These are phyloP conservation scores for Neocatenulostroma microsporum DNA, from an alignment of 2,329 filamentous ascomycete genomes.

Conservation along the genomic window DNA sequence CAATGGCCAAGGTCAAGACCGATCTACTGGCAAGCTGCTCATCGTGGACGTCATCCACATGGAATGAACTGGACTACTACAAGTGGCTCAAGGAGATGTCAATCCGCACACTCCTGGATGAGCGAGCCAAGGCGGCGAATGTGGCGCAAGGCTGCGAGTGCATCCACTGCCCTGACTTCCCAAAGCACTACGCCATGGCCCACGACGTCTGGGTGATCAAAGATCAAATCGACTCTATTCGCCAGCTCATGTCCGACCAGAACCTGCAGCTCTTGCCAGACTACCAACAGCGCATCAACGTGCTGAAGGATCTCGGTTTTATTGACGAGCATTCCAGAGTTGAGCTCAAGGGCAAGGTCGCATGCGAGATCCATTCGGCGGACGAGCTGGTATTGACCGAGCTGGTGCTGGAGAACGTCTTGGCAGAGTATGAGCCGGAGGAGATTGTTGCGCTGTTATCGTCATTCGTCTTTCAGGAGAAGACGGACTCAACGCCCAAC, in stretches of 20 bases:
- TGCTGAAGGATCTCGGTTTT: conserved; percentile 85
- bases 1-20: conserved; percentile 55
- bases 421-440: conserved; percentile 89
- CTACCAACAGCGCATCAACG: conserved; percentile 89
- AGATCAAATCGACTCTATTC: conserved; percentile 81
- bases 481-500: conserved; percentile 73
- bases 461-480: conserved; percentile 95
- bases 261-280: conserved; percentile 93
- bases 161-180: conserved; percentile 64
- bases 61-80: conserved; percentile 76
- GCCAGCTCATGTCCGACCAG: conserved; percentile 86
- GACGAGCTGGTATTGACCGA: conserved; percentile 95
- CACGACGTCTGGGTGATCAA: conserved; percentile 96
- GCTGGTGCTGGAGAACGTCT: conserved; percentile 89
- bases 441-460: conserved; percentile 93
- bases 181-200: conserved; percentile 93
- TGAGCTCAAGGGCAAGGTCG: conserved; percentile 94
- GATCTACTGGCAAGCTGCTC: conserved; percentile 61
- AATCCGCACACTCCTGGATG: conserved; percentile 69
- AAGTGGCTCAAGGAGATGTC: conserved; percentile 70
- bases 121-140: conserved; percentile 56
- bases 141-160: conserved; percentile 57
- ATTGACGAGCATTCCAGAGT: conserved; percentile 82
- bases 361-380: conserved; percentile 94
- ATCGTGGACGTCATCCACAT: conserved; percentile 65